Base-by-base conservation (phyloP, 192 early-diverging fungal genomes). In the Backusella mclennaniae region DNA sequence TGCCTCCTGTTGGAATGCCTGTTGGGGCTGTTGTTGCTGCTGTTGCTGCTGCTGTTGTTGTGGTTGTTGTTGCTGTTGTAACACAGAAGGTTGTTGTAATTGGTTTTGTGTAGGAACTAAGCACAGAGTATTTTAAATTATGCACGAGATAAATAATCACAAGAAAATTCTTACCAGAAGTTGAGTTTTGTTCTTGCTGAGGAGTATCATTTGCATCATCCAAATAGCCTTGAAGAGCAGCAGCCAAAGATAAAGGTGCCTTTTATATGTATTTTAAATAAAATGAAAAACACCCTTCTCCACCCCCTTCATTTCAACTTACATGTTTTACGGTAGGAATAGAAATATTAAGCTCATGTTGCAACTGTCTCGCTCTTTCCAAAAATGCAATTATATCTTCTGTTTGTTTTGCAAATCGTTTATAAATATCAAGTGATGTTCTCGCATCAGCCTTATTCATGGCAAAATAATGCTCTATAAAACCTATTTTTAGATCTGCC, bases 291-390 rank as follows among this genome's bases (percentile, higher is more conserved):
- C 21, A 59, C 53, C 8, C 21, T 59, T 12, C 7, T 9, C 23
- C n/a, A n/a, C 21, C 3, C 23, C 6, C n/a, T 56, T 59, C 29
- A 17, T 76, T 66, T 9, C 6, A 33, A 73, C 85, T 42, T 87
- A 93, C 92, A 77, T 95, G 93, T 74, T 94, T 95, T 70, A 93
- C 85, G 49, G 81, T 83, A 35, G 94, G 94, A 72, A 95, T 92
- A 36, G 87, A 86, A 33, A 94, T 87, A 23, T 90, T 83, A 41
- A 94, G 83, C n/a, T 84, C 84, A 39, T 76, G 39, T 53, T 88
- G 85, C 33, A 93, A 80, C 23, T 84, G 87, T 68, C 89, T 87
- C 12, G 92, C 94, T 69, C 89, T 85, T 38, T 90, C 84, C 71
- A 95, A 89, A 71, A 93, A 93, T 33, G 90, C 88, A 38, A 93